These are phyloP conservation scores for Durotheca rogersii DNA, from an alignment of 495 filamentous ascomycete genomes.

Conservation along the genomic window DNA sequence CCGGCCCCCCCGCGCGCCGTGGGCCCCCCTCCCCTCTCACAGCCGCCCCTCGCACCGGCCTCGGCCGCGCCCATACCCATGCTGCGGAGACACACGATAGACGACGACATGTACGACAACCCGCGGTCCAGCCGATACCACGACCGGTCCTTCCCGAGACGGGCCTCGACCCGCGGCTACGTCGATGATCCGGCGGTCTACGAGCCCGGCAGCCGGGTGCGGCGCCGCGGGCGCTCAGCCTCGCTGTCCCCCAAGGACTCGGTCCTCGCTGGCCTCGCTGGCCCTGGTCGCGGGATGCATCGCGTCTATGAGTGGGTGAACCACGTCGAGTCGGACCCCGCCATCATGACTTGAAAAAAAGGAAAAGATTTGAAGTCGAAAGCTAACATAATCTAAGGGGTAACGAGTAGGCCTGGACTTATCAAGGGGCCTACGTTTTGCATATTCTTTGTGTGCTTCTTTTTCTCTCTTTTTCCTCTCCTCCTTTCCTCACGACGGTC, in stretches of 20 bases:
- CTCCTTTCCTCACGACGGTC: constrained; percentile 13
- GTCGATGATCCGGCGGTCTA: constrained; percentile 29
- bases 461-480: constrained; percentile 4
- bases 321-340: constrained; percentile 44
- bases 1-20: constrained; percentile 34
- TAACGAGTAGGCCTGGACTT: too few species aligned
- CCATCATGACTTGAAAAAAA: constrained; percentile 5
- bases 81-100: constrained; percentile 43
- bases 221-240: constrained; percentile 20
- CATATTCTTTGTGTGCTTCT: too few species aligned
- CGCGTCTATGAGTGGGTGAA: constrained; percentile 50
- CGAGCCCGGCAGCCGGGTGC: constrained; percentile 20
- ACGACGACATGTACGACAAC: constrained; percentile 43
- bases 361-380: too few species aligned
- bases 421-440: too few species aligned
- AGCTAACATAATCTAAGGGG: too few species aligned
- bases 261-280: constrained; percentile 47
- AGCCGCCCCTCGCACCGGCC: constrained; percentile 19
- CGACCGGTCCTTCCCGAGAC: constrained; percentile 24
- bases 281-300: constrained; percentile 47
- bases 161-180: constrained; percentile 22
- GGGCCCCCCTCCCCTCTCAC: constrained; percentile 29
- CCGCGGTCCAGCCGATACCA: constrained; percentile 17
- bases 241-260: constrained; percentile 39
- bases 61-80: too few species aligned